Base-by-base conservation (phyloP, 2,329 filamentous ascomycete species). In the Aspergillus viridinutans region DNA sequence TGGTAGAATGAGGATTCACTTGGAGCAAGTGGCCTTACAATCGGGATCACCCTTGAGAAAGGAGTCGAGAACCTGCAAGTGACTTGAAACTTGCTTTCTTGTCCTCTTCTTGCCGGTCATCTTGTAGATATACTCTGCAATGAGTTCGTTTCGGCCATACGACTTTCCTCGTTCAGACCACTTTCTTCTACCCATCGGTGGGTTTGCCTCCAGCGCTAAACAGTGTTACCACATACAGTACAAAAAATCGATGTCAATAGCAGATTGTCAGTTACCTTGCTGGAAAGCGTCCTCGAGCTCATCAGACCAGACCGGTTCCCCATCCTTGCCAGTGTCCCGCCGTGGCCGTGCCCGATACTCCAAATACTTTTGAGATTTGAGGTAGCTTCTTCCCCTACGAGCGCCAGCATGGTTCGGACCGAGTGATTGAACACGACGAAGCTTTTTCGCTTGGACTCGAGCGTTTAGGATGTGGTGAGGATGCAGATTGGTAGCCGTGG, bases 71-170 rank as follows among this genome's bases (percentile, higher is more conserved):
- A 86, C 83, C 69, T 87, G 84, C 26, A 86, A 79, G 66, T 87
- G 84, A 63, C 84, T 87, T 0, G 84, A 86, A 4, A 87, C 81
- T 65, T 86, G 82, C 68, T 87, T 87, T 52, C 84, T 76, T 17
- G 70, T 72, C 53, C 84, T 76, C 26, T 64, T 66, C 55, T 80
- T 79, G 23, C 83, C 82, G 6, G 83, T 86, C 57, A 78, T 73
- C 55, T 78, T 78, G 61, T 75, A 72, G 58, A 87, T 86, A 53
- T 80, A 83, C 62, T 84, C 78, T 23, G 83, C 78, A 58, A 87
- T 85, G 49, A 86, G 72, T 69, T 86, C 84, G 64, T 87, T 87
- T 42, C 84, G 80, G 26, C 84, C 84, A 60, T 80, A 79, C 20
- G 77, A 79, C 66, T 82, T 81, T 49, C 80, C 80, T 55, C 81